These are phyloP conservation scores for Morella rubra DNA, from an alignment of 306 rosid genomes.

Conservation along the genomic window DNA sequence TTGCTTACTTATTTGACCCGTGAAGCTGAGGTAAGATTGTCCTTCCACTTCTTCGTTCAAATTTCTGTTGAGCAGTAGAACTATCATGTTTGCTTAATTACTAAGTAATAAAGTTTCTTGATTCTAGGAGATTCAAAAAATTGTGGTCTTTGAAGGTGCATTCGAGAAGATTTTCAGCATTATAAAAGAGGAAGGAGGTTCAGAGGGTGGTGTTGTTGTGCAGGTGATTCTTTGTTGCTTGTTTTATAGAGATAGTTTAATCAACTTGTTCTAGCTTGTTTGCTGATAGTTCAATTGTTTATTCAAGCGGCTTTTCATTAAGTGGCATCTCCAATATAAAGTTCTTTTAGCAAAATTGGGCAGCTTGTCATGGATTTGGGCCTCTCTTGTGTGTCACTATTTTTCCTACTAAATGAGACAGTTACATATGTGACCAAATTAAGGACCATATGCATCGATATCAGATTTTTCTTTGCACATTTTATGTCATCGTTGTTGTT, in stretches of 20 bases:
- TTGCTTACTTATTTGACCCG: slow-evolving; percentile 87
- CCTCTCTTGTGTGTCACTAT: background rate
- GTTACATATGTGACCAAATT: background rate
- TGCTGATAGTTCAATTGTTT: background rate
- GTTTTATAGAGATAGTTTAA: slow-evolving; percentile 11
- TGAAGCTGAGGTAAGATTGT: slow-evolving; percentile 84
- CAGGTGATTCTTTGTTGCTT: slow-evolving; percentile 57
- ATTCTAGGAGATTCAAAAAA: slow-evolving; percentile 94
- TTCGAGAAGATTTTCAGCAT: slow-evolving; percentile 92
- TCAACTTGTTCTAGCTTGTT: slow-evolving; percentile 18
- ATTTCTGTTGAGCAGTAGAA: background rate
- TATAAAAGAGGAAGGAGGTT: slow-evolving; percentile 86
- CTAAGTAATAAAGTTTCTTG: slow-evolving; percentile 31
- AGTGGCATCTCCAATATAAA: slow-evolving; percentile 16
- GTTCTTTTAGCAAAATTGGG: background rate
- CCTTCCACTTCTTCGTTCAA: slow-evolving; percentile 18
- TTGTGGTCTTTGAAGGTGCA: slow-evolving; percentile 95
- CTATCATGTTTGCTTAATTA: background rate
- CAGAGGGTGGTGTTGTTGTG: slow-evolving; percentile 97
- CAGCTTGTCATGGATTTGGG: slow-evolving; percentile 4
- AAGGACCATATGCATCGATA: background rate
- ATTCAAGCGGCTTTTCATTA: background rate
- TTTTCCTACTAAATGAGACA: background rate
- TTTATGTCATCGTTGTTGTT: background rate
- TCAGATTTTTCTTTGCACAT: background rate